phyloP scores from a whole-genome alignment of 768 basidiomycete genomes.

The Coprinellus micaceus region DNA sequence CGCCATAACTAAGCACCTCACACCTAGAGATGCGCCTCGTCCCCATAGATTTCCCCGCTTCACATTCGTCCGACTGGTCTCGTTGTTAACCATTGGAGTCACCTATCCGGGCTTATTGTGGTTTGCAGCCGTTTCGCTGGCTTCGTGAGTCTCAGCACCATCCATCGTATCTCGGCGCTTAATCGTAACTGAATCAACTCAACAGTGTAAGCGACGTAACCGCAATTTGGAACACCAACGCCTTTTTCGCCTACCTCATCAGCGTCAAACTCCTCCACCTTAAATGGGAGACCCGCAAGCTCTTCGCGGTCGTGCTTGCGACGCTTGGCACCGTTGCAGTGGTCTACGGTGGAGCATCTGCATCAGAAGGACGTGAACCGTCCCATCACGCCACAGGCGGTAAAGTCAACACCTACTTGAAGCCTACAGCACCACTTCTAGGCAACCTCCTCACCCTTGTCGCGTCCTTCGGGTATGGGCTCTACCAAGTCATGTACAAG shows the following conservation, averaged over 20 bases:
- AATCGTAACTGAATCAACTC: too few relatives aligned
- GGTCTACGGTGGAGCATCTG: conserved; percentile 68
- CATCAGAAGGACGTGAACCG: conserved; percentile 15
- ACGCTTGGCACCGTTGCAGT: conserved; percentile 77
- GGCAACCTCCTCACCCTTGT: conserved; percentile 73
- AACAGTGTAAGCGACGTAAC: conserved; percentile 8
- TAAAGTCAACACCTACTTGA: conserved; percentile 14
- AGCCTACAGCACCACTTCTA: conserved; percentile 52
- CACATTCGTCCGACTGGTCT: conserved; percentile 35
- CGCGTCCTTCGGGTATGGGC: conserved; percentile 68
- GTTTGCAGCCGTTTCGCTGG: conserved; percentile 67
- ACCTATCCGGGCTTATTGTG: conserved; percentile 67
- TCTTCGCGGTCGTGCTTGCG: conserved; percentile 75
- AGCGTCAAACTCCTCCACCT: conserved; percentile 66
- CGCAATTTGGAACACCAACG: conserved; percentile 83
- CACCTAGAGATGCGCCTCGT: conserved; percentile 28
- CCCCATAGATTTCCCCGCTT: conserved; percentile 33
- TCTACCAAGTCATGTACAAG: conserved; percentile 87
- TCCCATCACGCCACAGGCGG: not conserved
- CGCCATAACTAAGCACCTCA: conserved; percentile 47
- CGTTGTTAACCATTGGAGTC: conserved; percentile 51
- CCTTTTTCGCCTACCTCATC: conserved; percentile 89
- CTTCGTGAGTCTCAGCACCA: conserved; percentile 53
- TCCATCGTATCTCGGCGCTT: too few relatives aligned
- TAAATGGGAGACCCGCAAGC: conserved; percentile 58